Evolutionary conservation across 2,329 filamentous ascomycete species (phyloP), one percentile per base, ranked within the genome.

Genomic region (Pseudofabraea citricarpa): DNA sequence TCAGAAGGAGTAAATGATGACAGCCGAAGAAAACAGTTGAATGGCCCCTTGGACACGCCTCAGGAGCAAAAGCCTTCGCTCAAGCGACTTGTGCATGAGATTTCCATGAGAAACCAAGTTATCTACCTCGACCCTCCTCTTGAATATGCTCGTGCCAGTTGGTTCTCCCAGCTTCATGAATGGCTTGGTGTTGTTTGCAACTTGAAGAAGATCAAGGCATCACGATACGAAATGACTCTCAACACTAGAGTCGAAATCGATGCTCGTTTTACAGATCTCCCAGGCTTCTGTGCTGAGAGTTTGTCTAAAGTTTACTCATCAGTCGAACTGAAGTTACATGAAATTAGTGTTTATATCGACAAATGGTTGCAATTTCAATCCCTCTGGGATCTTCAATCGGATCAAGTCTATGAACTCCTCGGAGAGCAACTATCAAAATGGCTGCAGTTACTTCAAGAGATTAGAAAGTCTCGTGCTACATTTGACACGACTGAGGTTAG

Each of bases 361-460:
- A 94, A 97, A 65, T 98, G 93, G 93, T 74, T 98, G 36, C 93
- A 96, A 57, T 98, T 97, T 67, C 93, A 98, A 65, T 97, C 91
- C 6, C 76, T 98, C 1, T 98, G 93, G 93, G 93, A 98, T 70
- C 75, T 98, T 45, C 91, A 95, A 62, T 89, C 91, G 3, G 91
- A 96, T 51, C 88, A 96, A 55, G 90, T 98, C 2, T 95, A 96
- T 59, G 89, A 95, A 49, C 80, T 87, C 41, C 77, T 98, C 6
- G 90, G 91, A 9, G 90, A 97, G 51, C 86, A 96, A 59, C 77
- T 98, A 15, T 85, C 89, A 6, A 83, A 87, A 56, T 98, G 93
- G 93, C 73, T 98, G 23, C 90, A 97, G 62, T 73, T 96, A 31
- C 78, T 98, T n/a, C 90, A 96, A 59, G 93, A 98, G 60, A 95